A percentile compares a stretch with the other conserved stretches of the same genome.
phyloP scores from a whole-genome alignment of 306 rosid genomes.

The Geum urbanum region DNA sequence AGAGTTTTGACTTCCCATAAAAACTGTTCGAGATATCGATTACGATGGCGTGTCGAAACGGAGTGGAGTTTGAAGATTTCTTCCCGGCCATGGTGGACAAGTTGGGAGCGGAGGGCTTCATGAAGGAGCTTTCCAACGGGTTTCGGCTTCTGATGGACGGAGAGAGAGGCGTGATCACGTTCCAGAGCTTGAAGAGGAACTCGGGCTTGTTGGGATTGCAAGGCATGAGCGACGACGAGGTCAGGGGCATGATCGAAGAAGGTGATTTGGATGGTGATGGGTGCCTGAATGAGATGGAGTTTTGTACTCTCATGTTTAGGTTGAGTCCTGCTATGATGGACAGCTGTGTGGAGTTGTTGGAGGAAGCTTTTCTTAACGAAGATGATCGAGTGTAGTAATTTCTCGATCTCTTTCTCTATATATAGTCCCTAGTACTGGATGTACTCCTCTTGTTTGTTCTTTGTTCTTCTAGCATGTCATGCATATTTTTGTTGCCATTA shows the following conservation, averaged over 20 bases:
- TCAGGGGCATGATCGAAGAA: slow-evolving; percentile 67
- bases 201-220: slow-evolving; percentile 63
- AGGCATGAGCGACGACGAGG: slow-evolving; percentile 67
- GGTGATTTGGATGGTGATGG: slow-evolving; percentile 87
- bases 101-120: slow-evolving; percentile 68
- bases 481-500: too few species aligned
- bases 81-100: slow-evolving; percentile 84
- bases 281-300: slow-evolving; percentile 68
- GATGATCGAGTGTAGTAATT: background rate
- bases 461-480: too few species aligned
- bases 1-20: background rate
- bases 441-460: too few species aligned
- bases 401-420: too few species aligned
- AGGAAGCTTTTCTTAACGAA: slow-evolving; percentile 42
- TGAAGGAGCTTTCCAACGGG: slow-evolving; percentile 73
- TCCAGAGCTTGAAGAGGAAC: slow-evolving; percentile 74
- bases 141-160: slow-evolving; percentile 63
- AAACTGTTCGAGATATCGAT: background rate
- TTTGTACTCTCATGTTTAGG: slow-evolving; percentile 82
- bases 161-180: slow-evolving; percentile 60
- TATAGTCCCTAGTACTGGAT: too few species aligned
- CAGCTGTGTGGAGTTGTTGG: slow-evolving; percentile 41
- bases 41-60: slow-evolving; percentile 42
- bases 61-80: slow-evolving; percentile 56
- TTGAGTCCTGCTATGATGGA: slow-evolving; percentile 84